phyloP scores from a whole-genome alignment of 2,329 filamentous ascomycete species.

The Colletotrichum karsti region DNA sequence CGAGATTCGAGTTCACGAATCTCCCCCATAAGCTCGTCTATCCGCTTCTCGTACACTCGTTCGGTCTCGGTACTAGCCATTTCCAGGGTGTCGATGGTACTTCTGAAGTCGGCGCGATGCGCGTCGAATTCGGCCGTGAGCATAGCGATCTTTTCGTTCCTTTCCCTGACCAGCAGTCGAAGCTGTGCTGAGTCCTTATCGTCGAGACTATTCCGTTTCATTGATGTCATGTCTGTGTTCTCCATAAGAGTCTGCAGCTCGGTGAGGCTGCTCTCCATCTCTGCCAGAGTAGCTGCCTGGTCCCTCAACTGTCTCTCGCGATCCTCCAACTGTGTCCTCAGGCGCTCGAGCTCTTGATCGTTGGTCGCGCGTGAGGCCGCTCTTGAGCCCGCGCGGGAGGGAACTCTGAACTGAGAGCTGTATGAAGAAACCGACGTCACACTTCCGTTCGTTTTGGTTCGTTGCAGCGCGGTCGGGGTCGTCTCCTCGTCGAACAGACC shows the following conservation, averaged over 20 bases:
- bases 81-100: constrained; percentile 95
- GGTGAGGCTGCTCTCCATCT: constrained; percentile 90
- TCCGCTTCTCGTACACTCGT: constrained; percentile 92
- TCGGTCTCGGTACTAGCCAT: constrained; percentile 96
- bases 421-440: constrained; percentile 64
- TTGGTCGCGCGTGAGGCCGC: constrained; percentile 52
- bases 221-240: constrained; percentile 53
- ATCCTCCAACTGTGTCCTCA: constrained; percentile 81
- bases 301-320: constrained; percentile 89
- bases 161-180: constrained; percentile 85
- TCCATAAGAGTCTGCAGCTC: constrained; percentile 79
- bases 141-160: constrained; percentile 95
- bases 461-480: constrained; percentile 57
- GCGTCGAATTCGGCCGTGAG: constrained; percentile 94
- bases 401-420: constrained; percentile 59
- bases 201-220: constrained; percentile 60
- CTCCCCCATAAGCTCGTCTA: constrained; percentile 86
- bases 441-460: constrained; percentile 62
- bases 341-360: constrained; percentile 77
- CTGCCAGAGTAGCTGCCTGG: constrained; percentile 80
- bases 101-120: constrained; percentile 94
- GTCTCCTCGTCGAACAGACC: constrained; percentile 68
- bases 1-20: constrained; percentile 83
- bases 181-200: constrained; percentile 81
- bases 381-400: constrained; percentile 49